Base-by-base conservation (phyloP, 495 filamentous ascomycete genomes). In the Penicillium parvum region DNA sequence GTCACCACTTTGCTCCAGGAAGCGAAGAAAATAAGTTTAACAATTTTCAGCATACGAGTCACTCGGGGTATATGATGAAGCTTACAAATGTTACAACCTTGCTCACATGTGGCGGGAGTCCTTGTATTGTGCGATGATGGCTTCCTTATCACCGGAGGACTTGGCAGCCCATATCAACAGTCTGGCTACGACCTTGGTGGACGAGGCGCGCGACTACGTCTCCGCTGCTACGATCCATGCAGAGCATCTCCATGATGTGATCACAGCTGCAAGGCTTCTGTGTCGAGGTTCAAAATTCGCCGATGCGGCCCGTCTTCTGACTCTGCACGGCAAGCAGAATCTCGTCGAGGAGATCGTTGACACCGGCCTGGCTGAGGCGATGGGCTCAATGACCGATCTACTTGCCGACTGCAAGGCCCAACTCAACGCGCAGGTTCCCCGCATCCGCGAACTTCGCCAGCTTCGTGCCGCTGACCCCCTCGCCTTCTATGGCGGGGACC, bases 51-150 rank as follows among this genome's bases (percentile, higher is more conserved):
- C 87, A 5, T 92, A 92, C 58, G 91, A 96, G 66, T 96, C 79
- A 23, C 82, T 98, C n/a, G 62, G 64, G 7, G 71, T 86, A 48
- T 85, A 86, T 54, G 43, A 66, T 11, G 68, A 78, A 19, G 92
- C 92, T 2, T 86, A 82, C 46, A 78, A 79, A 51, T 84, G 81
- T 56, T 98, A 91, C 65, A 79, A 84, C 42, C 76, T 80, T 10
- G 86, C 88, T n/a, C 82, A 84, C 20, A 78, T 82, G 53, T 98
- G 92, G 92, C 86, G 84, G 45, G 90, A 97, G 63, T 85, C 86
- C 8, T 75, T 98, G 47, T 89, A 84, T 64, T 72, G 70, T 45
- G 86, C 87, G 5, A 78, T 80, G 40, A 78, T 86, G 50, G 78
- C 82, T 4, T 74, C 81, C 10, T 50, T 90, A 4, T 58, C 78